phyloP scores from a whole-genome alignment of 306 rosid species.

The Vigna unguiculata region DNA sequence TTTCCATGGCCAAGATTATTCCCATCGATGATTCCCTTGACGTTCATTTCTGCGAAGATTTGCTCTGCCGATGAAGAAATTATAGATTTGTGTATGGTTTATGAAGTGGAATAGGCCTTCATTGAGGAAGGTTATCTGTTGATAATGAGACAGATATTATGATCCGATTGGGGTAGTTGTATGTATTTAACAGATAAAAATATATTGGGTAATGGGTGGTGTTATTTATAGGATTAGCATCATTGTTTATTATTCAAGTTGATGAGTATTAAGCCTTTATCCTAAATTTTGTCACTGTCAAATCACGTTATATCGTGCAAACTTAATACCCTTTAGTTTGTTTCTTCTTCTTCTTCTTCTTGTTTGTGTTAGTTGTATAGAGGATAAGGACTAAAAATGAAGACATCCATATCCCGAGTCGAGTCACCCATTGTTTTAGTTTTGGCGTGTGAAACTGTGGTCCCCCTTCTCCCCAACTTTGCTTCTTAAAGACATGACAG shows the following conservation, averaged over 20 bases:
- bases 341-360: not conserved
- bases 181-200: conserved; percentile 5
- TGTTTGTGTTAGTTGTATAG: conserved; percentile 39
- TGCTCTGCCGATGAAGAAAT: conserved; percentile 11
- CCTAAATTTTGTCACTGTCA: conserved; percentile 57
- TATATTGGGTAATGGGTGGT: not conserved
- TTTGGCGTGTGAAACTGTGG: conserved; percentile 45
- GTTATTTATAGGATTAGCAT: conserved; percentile 32
- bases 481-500: conserved; percentile 70
- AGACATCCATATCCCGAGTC: conserved; percentile 71
- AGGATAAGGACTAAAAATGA: conserved; percentile 74
- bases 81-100: not conserved
- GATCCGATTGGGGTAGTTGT: conserved; percentile 13
- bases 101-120: conserved; percentile 26
- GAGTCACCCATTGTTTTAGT: conserved; percentile 51
- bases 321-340: conserved; percentile 43
- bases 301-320: conserved; percentile 54
- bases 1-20: conserved; percentile 29
- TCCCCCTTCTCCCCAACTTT: conserved; percentile 53
- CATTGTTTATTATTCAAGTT: conserved; percentile 32
- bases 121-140: conserved; percentile 32
- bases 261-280: conserved; percentile 23
- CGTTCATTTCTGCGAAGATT: conserved; percentile 31
- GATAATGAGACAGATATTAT: not conserved
- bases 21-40: conserved; percentile 40